phyloP scores from a whole-genome alignment of 2,329 filamentous ascomycete genomes.

The Arthrobotrys sphaeroides region DNA sequence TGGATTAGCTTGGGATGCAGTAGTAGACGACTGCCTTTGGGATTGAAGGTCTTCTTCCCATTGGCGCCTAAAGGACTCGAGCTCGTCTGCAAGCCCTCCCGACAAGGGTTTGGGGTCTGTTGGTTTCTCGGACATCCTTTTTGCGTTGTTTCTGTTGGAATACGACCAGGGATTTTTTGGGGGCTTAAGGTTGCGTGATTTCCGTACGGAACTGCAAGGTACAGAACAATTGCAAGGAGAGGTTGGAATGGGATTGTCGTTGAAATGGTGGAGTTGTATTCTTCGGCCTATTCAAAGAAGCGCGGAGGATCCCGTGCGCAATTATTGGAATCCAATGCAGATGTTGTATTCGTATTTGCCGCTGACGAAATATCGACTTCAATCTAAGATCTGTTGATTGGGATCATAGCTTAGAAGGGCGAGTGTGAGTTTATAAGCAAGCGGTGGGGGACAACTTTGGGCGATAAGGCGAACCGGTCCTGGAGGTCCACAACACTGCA shows the following conservation, averaged over 20 bases:
- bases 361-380: constrained; percentile 1
- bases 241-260: neutral
- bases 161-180: neutral
- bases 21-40: constrained; percentile 55
- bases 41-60: constrained; percentile 76
- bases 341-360: neutral
- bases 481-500: neutral
- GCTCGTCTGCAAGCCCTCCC: constrained; percentile 66
- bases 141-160: constrained; percentile 38
- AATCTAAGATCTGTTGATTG: neutral
- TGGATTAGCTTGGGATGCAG: constrained; percentile 56
- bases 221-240: neutral
- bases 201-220: neutral
- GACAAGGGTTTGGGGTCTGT: constrained; percentile 25
- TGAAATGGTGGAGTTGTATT: neutral
- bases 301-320: neutral
- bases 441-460: neutral
- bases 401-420: neutral
- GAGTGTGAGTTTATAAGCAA: constrained; percentile 21
- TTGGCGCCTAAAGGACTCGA: constrained; percentile 84
- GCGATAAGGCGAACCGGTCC: neutral
- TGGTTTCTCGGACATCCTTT: constrained; percentile 38
- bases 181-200: constrained; percentile 11
- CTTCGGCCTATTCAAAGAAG: neutral
- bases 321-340: too few species aligned